Evolutionary conservation across 169 alveolate species (phyloP).

Genomic region (Eimeria necatrix): DNA sequence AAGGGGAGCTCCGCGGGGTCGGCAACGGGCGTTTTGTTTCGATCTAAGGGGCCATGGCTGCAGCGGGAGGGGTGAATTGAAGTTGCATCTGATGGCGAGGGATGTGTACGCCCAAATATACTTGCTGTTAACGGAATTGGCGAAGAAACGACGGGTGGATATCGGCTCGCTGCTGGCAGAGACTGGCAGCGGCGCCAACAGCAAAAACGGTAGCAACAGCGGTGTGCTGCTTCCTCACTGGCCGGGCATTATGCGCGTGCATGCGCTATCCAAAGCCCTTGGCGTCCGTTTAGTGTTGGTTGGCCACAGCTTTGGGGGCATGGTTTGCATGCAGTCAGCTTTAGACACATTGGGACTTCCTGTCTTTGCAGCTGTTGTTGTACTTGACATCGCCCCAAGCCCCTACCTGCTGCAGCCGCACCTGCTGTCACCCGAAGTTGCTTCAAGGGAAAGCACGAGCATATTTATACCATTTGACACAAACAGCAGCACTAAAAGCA

Average conservation of each 20-base stretch:
- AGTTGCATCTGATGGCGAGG: slow-evolving; percentile 22
- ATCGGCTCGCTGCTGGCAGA: neutral
- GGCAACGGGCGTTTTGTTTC: neutral
- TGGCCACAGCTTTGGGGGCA: slow-evolving; percentile 52
- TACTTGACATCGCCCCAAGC: slow-evolving; percentile 2
- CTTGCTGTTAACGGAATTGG: neutral
- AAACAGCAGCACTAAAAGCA: neutral
- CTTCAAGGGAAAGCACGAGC: slow-evolving; percentile 2
- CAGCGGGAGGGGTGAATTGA: slow-evolving; percentile 24
- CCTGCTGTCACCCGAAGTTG: neutral
- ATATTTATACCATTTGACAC: neutral
- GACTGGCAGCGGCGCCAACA: neutral
- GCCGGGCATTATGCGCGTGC: neutral
- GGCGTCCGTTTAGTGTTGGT: neutral
- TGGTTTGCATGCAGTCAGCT: slow-evolving; percentile 52
- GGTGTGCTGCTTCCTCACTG: slow-evolving; percentile 18
- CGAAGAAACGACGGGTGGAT: neutral
- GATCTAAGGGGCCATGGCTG: slow-evolving; percentile 39
- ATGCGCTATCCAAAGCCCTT: neutral
- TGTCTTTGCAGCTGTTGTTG: neutral
- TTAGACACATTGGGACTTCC: neutral
- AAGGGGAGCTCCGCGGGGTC: neutral
- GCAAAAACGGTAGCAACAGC: neutral
- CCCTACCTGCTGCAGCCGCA: slow-evolving; percentile 9
- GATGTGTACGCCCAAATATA: slow-evolving; percentile 8